phyloP scores from a whole-genome alignment of 441 rosid genomes.

The Kokia cookei region DNA sequence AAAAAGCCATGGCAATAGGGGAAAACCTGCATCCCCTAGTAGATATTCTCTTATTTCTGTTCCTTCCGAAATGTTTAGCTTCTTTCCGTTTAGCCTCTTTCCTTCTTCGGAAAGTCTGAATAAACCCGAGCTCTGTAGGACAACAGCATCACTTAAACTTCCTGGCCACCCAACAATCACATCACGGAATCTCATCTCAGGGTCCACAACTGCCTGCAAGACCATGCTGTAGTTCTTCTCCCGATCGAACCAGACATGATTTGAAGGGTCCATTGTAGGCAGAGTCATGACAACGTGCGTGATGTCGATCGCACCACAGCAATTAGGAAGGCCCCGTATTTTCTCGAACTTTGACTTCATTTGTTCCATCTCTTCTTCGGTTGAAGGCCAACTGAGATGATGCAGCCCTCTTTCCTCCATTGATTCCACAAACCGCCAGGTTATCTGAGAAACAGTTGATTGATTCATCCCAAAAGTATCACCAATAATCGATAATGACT shows the following conservation, averaged over 20 bases:
- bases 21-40: constrained; percentile 68
- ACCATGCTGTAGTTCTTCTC: constrained; percentile 84
- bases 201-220: constrained; percentile 78
- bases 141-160: constrained; percentile 55
- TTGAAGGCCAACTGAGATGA: constrained; percentile 78
- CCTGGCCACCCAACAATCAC: constrained; percentile 87
- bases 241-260: constrained; percentile 60
- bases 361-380: constrained; percentile 39
- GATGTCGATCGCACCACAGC: constrained; percentile 77
- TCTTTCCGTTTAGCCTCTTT: constrained; percentile 48
- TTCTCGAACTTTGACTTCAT: constrained; percentile 74
- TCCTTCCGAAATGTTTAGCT: constrained; percentile 39
- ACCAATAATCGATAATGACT: constrained; percentile 65
- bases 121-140: constrained; percentile 65
- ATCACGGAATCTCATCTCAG: constrained; percentile 79
- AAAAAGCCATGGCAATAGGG: constrained; percentile 73
- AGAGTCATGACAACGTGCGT: constrained; percentile 78
- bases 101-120: constrained; percentile 65
- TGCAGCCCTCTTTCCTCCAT: constrained; percentile 77
- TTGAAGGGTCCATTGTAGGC: constrained; percentile 58
- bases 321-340: constrained; percentile 67
- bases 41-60: constrained; percentile 61
- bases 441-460: constrained; percentile 87
- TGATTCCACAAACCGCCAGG: constrained; percentile 91
- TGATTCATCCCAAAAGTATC: constrained; percentile 73